phyloP scores from a whole-genome alignment of 208 protist species.

The Leishmania tropica region DNA sequence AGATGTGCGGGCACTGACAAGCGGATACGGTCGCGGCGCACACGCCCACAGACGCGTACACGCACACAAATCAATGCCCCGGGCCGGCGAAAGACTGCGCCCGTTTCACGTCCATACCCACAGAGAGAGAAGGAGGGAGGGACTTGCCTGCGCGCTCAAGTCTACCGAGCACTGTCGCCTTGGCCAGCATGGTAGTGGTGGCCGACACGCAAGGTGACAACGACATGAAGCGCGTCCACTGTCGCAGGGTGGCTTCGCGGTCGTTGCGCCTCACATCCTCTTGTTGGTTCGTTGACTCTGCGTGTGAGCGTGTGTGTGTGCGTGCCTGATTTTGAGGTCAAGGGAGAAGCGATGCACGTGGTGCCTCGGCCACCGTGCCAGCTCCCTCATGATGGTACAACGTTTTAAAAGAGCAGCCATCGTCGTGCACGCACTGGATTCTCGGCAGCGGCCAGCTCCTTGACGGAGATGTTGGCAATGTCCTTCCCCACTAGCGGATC shows the following conservation, averaged over 20 bases:
- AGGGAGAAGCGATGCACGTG: neutral
- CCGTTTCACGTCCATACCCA: too few species aligned
- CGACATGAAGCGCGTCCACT: neutral
- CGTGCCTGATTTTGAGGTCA: neutral
- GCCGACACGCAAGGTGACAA: neutral
- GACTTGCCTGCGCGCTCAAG: neutral
- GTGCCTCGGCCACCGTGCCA: neutral
- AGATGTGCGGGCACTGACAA: neutral
- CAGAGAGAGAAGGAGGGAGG: neutral
- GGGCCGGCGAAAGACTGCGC: neutral
- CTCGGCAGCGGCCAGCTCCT: constrained; percentile 17
- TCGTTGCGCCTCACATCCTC: neutral
- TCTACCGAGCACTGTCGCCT: neutral
- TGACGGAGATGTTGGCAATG: constrained; percentile 19
- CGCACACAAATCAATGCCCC: neutral
- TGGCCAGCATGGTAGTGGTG: neutral
- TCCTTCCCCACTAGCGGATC: constrained; percentile 54
- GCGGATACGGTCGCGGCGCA: neutral
- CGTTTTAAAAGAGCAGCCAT: constrained; percentile 15
- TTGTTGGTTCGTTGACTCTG: neutral
- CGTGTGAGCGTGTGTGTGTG: neutral
- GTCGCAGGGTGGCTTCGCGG: neutral
- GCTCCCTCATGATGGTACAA: neutral
- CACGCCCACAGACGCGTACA: neutral
- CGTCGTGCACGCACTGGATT: neutral